Conservation (phyloP, 2,329 filamentous ascomycete genomes). For the Claviceps paspali region DNA sequence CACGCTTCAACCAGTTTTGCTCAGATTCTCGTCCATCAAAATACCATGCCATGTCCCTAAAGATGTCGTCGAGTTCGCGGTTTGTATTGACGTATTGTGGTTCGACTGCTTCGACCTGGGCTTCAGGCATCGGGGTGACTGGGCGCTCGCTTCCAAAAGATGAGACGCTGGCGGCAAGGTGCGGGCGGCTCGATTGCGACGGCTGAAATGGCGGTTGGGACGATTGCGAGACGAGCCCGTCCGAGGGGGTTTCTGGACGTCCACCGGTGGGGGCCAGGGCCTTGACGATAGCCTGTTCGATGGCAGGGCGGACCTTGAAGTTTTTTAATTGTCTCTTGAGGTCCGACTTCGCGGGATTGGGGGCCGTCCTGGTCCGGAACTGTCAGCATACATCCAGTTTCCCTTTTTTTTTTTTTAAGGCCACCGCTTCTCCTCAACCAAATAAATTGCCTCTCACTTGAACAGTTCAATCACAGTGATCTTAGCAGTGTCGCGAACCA, state of each 20-base stretch:
- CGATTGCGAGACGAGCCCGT: constrained; percentile 19
- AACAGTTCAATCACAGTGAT: constrained; percentile 76
- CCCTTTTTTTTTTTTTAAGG: no score
- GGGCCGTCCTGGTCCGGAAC: constrained; percentile 43
- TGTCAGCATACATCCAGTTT: constrained; percentile 6
- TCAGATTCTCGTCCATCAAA: constrained; percentile 87
- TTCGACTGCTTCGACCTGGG: constrained; percentile 54
- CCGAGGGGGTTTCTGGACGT: constrained; percentile 25
- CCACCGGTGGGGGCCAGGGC: constrained; percentile 44
- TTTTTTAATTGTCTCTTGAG: constrained; percentile 73
- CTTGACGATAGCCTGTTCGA: constrained; percentile 65
- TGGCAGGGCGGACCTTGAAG: constrained; percentile 74
- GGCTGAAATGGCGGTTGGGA: background rate
- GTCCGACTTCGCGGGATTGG: constrained; percentile 72
- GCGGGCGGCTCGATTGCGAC: constrained; percentile 20
- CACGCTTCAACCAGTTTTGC: constrained; percentile 77
- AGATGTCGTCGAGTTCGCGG: constrained; percentile 75
- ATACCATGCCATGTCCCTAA: constrained; percentile 62
- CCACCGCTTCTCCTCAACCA: no score
- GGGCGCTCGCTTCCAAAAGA: constrained; percentile 35
- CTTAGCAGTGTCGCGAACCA: constrained; percentile 75
- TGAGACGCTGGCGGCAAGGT: constrained; percentile 36
- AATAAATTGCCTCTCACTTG: constrained; percentile 38
- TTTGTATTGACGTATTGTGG: constrained; percentile 72
- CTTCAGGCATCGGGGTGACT: constrained; percentile 47